A percentile compares a stretch with the other conserved stretches of the same genome.
phyloP scores from a whole-genome alignment of 2,329 filamentous ascomycete genomes.

The Ascochyta viciae-villosae region DNA sequence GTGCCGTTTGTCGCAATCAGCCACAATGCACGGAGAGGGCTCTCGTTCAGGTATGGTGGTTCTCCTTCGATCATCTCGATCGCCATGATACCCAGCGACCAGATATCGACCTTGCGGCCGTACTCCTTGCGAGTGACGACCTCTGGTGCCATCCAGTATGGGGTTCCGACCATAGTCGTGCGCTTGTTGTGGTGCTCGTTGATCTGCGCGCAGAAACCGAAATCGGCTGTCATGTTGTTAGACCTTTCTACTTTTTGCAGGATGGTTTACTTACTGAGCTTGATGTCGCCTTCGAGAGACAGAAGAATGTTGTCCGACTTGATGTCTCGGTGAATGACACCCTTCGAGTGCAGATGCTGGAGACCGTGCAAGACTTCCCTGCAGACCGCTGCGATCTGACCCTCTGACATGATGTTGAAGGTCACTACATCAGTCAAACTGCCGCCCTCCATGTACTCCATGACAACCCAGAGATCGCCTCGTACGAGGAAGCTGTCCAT shows the following conservation, averaged over 20 bases:
- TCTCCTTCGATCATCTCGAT: constrained; percentile 99
- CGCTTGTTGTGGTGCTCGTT: constrained; percentile 97
- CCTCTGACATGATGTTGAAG: constrained; percentile 98
- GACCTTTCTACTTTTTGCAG: background rate
- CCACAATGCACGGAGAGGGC: constrained; percentile 89
- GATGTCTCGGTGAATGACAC: constrained; percentile 97
- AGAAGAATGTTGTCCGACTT: constrained; percentile 98
- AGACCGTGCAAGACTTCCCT: constrained; percentile 89
- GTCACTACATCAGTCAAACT: constrained; percentile 98
- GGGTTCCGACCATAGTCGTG: constrained; percentile 98
- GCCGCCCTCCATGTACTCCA: constrained; percentile 99
- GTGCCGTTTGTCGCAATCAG: constrained; percentile 97
- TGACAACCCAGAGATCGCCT: constrained; percentile 96
- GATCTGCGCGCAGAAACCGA: constrained; percentile 98
- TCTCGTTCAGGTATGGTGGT: constrained; percentile 95
- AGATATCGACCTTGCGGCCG: constrained; percentile 97
- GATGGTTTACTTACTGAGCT: constrained; percentile 74
- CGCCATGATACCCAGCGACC: constrained; percentile 98
- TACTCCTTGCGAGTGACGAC: constrained; percentile 98
- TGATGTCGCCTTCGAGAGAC: constrained; percentile 93
- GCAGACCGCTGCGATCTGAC: constrained; percentile 95
- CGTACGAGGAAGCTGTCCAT: constrained; percentile 93
- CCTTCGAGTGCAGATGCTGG: constrained; percentile 95
- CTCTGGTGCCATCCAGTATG: constrained; percentile 99
- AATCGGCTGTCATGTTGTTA: constrained; percentile 72